phyloP scores from a whole-genome alignment of 2,329 filamentous ascomycete genomes.

The Colletotrichum sp. region DNA sequence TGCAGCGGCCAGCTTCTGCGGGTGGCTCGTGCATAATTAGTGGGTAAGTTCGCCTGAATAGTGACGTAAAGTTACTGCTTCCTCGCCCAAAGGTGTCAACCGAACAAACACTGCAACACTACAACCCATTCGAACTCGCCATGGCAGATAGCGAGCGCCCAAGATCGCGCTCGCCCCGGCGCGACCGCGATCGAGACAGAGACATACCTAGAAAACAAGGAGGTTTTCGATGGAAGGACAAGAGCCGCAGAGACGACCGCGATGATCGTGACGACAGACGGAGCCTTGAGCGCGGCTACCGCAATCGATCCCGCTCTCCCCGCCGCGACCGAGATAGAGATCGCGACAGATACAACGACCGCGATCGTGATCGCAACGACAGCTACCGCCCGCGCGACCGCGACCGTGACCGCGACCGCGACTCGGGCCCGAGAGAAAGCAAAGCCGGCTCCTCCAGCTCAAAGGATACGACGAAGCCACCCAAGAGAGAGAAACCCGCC shows the following conservation, averaged over 20 bases:
- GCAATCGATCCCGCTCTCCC: slow-evolving; percentile 46
- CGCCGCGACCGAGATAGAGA: slow-evolving; percentile 30
- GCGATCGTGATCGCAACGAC: slow-evolving; percentile 38
- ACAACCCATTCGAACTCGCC: not conserved
- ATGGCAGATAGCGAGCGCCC: slow-evolving; percentile 19
- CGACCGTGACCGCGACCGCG: slow-evolving; percentile 27
- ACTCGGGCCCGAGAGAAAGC: slow-evolving; percentile 26
- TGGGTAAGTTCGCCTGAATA: not conserved
- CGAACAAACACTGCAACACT: too few species aligned
- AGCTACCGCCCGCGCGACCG: slow-evolving; percentile 35
- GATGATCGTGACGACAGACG: slow-evolving; percentile 40
- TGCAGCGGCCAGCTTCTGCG: not conserved
- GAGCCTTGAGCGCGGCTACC: slow-evolving; percentile 57
- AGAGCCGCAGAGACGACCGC: slow-evolving; percentile 49
- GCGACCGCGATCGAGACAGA: slow-evolving; percentile 14
- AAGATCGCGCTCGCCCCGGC: slow-evolving; percentile 22
- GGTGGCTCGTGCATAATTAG: not conserved
- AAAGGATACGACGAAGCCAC: slow-evolving; percentile 30
- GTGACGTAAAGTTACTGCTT: not conserved
- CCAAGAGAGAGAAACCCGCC: slow-evolving; percentile 35
- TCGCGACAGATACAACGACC: slow-evolving; percentile 29
- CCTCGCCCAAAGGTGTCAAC: not conserved
- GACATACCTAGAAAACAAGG: slow-evolving; percentile 18
- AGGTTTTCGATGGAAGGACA: slow-evolving; percentile 66
- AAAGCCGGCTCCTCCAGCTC: slow-evolving; percentile 30